Base-by-base conservation (phyloP, 208 protist genomes). In the Leishmania turanica region DNA sequence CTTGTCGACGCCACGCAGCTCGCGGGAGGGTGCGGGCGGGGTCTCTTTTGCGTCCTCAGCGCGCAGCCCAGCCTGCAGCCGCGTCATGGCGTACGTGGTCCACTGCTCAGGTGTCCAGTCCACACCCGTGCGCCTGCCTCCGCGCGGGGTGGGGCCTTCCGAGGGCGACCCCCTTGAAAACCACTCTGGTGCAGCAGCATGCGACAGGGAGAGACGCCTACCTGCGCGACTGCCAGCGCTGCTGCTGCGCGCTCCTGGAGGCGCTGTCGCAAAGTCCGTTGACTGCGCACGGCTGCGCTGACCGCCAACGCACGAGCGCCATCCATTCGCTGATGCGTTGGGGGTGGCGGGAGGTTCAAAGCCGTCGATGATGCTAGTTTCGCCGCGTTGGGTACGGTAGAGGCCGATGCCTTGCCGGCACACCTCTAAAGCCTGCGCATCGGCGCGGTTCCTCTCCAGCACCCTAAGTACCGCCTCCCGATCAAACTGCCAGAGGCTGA, bases 361-460 rank as follows among this genome's bases (percentile, higher is more conserved):
- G 31, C 84, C 84, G 68, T 93, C 92, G 31, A 88, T 74, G 60
- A 96, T 84, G 77, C 89, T 96, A 27, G 80, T 74, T 37, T 87
- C 82, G 0, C 94, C 92, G 49, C 90, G 80, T 72, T 94, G 94
- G 45, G 88, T 86, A 17, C 89, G 87, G 82, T 90, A 96, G 77
- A 97, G 88, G 8, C 76, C 83, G 75, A 97, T 91, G 73, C 95
- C 95, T 76, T 95, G 92, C 24, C 91, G 89, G 74, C 91, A 95
- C 70, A 96, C 90, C 65, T 95, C 92, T 47, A 89, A 75, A 8
- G 95, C 95, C 84, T 97, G 95, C 27, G 83, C 84, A 40, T 91
- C 82, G 0, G 89, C 88, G 40, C 83, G 79, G 69, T 90, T 84
- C 13, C 17, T 76, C 78, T 84, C 75, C 60, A 98, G 89, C n/a